phyloP scores from a whole-genome alignment of 805 yeast species.

The Huiozyma sinensis region DNA sequence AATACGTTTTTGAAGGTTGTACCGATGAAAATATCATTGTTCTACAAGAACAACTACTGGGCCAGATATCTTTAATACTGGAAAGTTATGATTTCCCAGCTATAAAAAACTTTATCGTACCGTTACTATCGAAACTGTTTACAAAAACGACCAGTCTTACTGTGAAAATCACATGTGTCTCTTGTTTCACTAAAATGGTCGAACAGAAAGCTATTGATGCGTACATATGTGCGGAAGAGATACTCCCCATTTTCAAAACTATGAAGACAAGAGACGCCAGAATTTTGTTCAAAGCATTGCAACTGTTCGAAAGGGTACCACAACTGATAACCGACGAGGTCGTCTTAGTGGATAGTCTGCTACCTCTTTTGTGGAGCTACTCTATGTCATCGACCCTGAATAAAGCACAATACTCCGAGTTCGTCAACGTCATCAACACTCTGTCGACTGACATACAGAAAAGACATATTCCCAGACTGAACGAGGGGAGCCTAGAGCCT shows the following conservation, averaged over 20 bases:
- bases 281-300: constrained; percentile 42
- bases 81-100: constrained; percentile 53
- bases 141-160: constrained; percentile 75
- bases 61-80: constrained; percentile 32
- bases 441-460: constrained; percentile 36
- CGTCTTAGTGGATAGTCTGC: constrained; percentile 39
- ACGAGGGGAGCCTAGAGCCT: constrained; percentile 3
- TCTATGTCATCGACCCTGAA: constrained; percentile 38
- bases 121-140: constrained; percentile 60
- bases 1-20: constrained; percentile 16
- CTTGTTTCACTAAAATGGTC: constrained; percentile 48
- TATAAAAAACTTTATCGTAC: constrained; percentile 66
- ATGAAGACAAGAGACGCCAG: constrained; percentile 69
- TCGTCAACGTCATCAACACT: constrained; percentile 31
- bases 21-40: constrained; percentile 15
- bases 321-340: constrained; percentile 37
- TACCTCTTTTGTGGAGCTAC: constrained; percentile 44
- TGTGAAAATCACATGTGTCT: constrained; percentile 60
- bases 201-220: constrained; percentile 56
- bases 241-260: constrained; percentile 66
- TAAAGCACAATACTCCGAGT: constrained; percentile 32
- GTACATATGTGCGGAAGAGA: constrained; percentile 59
- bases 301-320: constrained; percentile 30
- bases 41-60: constrained; percentile 45
- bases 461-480: constrained; percentile 30